phyloP scores from a whole-genome alignment of 768 basidiomycete genomes.

The Amanita thiersii region DNA sequence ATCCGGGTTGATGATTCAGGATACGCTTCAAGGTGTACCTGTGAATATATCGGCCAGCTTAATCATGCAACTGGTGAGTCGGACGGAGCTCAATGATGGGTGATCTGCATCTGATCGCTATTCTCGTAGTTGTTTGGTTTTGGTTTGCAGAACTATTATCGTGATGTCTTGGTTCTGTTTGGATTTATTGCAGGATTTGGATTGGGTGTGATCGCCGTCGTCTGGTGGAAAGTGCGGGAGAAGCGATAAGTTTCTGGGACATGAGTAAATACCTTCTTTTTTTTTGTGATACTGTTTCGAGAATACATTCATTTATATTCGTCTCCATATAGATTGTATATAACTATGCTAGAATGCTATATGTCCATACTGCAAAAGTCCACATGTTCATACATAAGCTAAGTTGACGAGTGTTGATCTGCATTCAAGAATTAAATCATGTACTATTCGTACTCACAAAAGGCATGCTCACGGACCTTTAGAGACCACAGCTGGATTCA shows the following conservation, averaged over 20 bases:
- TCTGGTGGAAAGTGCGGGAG: constrained; percentile 75
- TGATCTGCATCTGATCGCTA: constrained; percentile 4
- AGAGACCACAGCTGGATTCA: constrained; percentile 43
- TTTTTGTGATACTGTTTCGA: no score
- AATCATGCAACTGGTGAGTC: constrained; percentile 77
- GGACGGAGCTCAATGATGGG: neutral
- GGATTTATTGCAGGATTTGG: constrained; percentile 82
- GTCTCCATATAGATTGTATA: no score
- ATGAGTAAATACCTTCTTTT: no score
- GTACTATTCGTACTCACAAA: neutral
- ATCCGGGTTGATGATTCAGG: constrained; percentile 78
- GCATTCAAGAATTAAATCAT: neutral
- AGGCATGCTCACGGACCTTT: constrained; percentile 10
- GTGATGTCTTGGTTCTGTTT: constrained; percentile 82
- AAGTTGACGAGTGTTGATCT: no score
- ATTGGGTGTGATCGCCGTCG: constrained; percentile 59
- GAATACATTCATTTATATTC: no score
- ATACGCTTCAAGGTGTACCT: constrained; percentile 74
- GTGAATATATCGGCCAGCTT: constrained; percentile 71
- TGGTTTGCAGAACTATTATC: constrained; percentile 71
- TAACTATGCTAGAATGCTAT: no score
- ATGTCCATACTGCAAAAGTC: no score
- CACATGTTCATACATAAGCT: no score
- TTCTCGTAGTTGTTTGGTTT: constrained; percentile 75
- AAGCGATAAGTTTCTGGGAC: constrained; percentile 47